Conservation (phyloP, 805 yeast genomes). For the Metschnikowia gruessii region DNA sequence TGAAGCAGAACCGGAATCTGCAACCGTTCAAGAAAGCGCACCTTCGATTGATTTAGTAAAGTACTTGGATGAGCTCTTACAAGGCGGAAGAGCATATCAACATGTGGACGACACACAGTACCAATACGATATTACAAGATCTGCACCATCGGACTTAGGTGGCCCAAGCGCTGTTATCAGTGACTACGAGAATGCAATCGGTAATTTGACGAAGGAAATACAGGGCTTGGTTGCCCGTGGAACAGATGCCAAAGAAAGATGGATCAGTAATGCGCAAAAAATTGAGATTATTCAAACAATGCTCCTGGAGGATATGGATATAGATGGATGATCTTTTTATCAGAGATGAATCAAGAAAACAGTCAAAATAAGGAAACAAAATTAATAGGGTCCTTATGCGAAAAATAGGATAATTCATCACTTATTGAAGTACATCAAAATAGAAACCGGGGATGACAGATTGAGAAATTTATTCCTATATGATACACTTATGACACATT, state of each 20-base stretch:
- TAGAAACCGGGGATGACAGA: neutral
- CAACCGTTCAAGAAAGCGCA: neutral
- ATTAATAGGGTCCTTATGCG: no score
- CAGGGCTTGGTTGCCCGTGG: constrained; percentile 31
- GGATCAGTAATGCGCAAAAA: constrained; percentile 35
- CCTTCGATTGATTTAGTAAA: constrained; percentile 17
- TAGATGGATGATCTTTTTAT: constrained; percentile 2
- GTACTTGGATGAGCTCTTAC: constrained; percentile 23
- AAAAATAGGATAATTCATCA: no score
- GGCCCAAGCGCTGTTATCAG: constrained; percentile 18
- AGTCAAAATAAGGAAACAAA: neutral
- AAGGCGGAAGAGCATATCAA: constrained; percentile 22
- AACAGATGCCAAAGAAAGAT: constrained; percentile 30
- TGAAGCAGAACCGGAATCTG: neutral
- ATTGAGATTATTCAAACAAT: constrained; percentile 29
- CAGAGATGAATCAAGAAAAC: neutral
- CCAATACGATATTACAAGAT: constrained; percentile 25
- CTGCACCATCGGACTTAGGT: constrained; percentile 22
- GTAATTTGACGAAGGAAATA: constrained; percentile 24
- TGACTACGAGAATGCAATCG: constrained; percentile 35
- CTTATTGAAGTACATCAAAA: neutral
- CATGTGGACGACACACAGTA: constrained; percentile 21
- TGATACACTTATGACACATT: constrained; percentile 8
- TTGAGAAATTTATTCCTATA: constrained; percentile 1
- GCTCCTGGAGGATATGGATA: constrained; percentile 16